A percentile compares a stretch with the other conserved stretches of the same genome.
These are phyloP conservation scores for Agapanthus africanus DNA, from an alignment of 106 monocot species.

Conservation along the genomic window DNA sequence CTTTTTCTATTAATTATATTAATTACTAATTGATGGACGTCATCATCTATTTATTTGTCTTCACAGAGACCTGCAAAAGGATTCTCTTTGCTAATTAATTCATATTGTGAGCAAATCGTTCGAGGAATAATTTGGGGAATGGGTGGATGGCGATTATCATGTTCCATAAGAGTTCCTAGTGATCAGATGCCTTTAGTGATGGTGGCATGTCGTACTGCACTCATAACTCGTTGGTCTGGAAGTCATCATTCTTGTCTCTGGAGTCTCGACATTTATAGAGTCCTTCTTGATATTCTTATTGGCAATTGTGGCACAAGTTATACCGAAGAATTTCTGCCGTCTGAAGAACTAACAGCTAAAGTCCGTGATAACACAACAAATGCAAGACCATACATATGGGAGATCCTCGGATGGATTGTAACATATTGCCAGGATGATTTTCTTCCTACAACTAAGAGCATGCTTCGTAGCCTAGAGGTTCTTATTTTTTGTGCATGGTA, in stretches of 20 bases:
- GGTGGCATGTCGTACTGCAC: slow-evolving; percentile 56
- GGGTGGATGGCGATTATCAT: slow-evolving; percentile 37
- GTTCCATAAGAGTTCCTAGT: slow-evolving; percentile 23
- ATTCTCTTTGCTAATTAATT: slow-evolving; percentile 27
- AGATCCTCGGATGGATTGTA: slow-evolving; percentile 67
- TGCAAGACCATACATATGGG: slow-evolving; percentile 45
- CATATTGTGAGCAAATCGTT: slow-evolving; percentile 42
- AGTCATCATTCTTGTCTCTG: slow-evolving; percentile 68
- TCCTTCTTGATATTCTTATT: slow-evolving; percentile 55
- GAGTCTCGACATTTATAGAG: slow-evolving; percentile 43
- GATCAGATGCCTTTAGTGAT: slow-evolving; percentile 48
- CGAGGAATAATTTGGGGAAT: slow-evolving; percentile 54
- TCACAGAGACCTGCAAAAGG: slow-evolving; percentile 58
- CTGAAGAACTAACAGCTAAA: slow-evolving; percentile 31
- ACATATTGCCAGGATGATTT: slow-evolving; percentile 40
- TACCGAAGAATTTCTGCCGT: slow-evolving; percentile 5
- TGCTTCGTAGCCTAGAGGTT: slow-evolving; percentile 26
- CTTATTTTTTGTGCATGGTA: slow-evolving; percentile 90
- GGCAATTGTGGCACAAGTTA: slow-evolving; percentile 21
- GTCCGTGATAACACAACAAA: slow-evolving; percentile 25
- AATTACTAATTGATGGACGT: neutral
- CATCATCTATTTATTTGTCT: neutral
- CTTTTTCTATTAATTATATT: neutral
- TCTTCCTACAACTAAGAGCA: slow-evolving; percentile 14
- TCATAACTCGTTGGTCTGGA: slow-evolving; percentile 54